phyloP scores from a whole-genome alignment of 2,329 filamentous ascomycete species.

The Aspergillus nomiae region DNA sequence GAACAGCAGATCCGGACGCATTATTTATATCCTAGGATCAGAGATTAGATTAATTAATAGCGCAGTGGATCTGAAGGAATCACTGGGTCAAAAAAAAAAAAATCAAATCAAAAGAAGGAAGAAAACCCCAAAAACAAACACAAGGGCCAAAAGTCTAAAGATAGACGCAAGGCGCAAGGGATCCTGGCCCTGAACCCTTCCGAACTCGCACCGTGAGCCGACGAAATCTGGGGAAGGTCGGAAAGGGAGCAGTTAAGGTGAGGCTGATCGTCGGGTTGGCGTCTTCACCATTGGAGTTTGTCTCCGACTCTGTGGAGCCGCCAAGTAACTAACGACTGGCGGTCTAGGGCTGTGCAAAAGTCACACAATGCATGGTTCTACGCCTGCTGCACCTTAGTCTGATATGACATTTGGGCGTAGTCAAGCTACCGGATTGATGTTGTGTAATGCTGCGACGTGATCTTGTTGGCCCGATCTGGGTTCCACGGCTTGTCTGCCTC shows the following conservation, averaged over 20 bases:
- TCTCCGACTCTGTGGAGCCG: background rate
- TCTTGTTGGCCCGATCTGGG: background rate
- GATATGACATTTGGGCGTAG: too few relatives aligned
- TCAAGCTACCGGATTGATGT: too few relatives aligned
- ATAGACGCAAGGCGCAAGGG: conserved; percentile 1
- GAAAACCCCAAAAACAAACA: background rate
- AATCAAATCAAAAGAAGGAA: background rate
- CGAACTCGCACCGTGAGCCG: background rate
- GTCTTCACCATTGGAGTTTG: background rate
- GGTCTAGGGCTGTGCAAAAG: conserved; percentile 3
- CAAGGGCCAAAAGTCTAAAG: background rate
- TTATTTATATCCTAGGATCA: background rate
- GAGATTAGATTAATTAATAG: background rate
- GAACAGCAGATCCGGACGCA: background rate
- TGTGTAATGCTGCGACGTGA: background rate
- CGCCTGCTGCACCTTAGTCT: too few relatives aligned
- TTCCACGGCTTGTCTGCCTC: background rate
- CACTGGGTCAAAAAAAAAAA: background rate
- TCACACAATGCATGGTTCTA: background rate
- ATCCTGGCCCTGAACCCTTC: background rate
- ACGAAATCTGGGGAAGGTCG: background rate
- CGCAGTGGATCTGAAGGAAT: background rate
- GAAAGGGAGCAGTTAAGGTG: background rate
- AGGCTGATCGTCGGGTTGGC: conserved; percentile 1
- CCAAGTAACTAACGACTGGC: conserved; percentile 4